phyloP scores from a whole-genome alignment of 1,284 basidiomycete species.

The Bondarzewia mesenterica region DNA sequence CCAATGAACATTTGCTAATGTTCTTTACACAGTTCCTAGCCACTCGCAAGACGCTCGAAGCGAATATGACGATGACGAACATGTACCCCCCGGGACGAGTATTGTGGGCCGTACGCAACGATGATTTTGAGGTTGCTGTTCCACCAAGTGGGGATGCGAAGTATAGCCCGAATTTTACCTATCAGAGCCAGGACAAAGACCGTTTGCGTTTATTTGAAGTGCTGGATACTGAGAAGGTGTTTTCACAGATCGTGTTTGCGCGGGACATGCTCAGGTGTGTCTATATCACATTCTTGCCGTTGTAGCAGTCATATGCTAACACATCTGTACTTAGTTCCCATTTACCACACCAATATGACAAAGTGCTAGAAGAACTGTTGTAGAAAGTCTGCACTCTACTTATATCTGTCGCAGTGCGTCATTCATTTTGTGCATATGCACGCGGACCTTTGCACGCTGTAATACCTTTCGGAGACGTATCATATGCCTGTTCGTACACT shows the following conservation, averaged over 20 bases:
- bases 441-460: no score
- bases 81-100: constrained; percentile 76
- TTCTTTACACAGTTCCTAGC: constrained; percentile 53
- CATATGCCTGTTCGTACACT: no score
- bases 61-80: constrained; percentile 72
- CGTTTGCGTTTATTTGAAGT: constrained; percentile 63
- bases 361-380: constrained; percentile 56
- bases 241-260: constrained; percentile 75
- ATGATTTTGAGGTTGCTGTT: constrained; percentile 27
- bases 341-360: constrained; percentile 36
- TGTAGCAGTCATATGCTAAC: neutral
- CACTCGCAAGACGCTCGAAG: constrained; percentile 75
- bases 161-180: constrained; percentile 9
- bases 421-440: no score
- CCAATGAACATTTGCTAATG: neutral
- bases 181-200: constrained; percentile 7
- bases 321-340: constrained; percentile 11
- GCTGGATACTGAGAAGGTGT: constrained; percentile 64
- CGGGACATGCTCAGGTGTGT: constrained; percentile 70
- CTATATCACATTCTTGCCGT: constrained; percentile 7
- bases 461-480: no score
- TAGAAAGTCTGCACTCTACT: constrained; percentile 18
- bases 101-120: constrained; percentile 68
- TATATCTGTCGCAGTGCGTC: neutral
- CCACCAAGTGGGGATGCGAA: constrained; percentile 5